Evolutionary conservation across 495 filamentous ascomycete species (phyloP).

Genomic region (Monascus purpureus): DNA sequence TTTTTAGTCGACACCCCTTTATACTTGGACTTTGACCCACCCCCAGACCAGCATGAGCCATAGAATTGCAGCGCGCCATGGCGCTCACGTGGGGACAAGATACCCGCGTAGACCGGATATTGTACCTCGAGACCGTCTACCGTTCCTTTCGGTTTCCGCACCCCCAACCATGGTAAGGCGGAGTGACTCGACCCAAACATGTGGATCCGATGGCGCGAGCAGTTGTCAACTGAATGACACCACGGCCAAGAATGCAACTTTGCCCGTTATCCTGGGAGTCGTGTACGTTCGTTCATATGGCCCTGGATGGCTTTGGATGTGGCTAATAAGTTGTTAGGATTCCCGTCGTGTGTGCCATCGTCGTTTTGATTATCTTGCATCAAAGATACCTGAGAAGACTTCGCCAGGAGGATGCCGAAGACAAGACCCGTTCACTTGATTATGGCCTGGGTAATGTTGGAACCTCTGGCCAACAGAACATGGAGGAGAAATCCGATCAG

Average conservation of each 20-base stretch:
- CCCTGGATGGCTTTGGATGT: too few species aligned
- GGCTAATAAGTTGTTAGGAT: slow-evolving; percentile 42
- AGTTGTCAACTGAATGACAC: slow-evolving; percentile 20
- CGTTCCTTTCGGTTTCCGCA: slow-evolving; percentile 10
- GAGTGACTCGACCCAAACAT: slow-evolving; percentile 1
- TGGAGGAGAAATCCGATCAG: slow-evolving; percentile 31
- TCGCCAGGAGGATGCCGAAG: slow-evolving; percentile 64
- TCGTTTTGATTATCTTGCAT: slow-evolving; percentile 63
- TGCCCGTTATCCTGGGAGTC: slow-evolving; percentile 69
- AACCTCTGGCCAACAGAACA: slow-evolving; percentile 19
- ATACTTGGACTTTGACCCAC: too few species aligned
- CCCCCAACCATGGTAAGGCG: slow-evolving; percentile 17
- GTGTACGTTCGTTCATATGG: slow-evolving; percentile 45
- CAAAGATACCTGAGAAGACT: slow-evolving; percentile 60
- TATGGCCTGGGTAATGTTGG: slow-evolving; percentile 60
- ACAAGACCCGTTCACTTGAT: slow-evolving; percentile 85
- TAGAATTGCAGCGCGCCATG: slow-evolving; percentile 12
- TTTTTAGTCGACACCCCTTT: slow-evolving; percentile 4
- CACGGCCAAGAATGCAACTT: slow-evolving; percentile 38
- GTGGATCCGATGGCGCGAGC: not conserved
- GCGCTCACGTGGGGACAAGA: slow-evolving; percentile 11
- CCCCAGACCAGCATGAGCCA: too few species aligned
- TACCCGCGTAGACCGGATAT: slow-evolving; percentile 15
- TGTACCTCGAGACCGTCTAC: slow-evolving; percentile 14
- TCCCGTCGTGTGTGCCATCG: slow-evolving; percentile 52